These are phyloP conservation scores for Omphalotus guepiniiformis DNA, from an alignment of 768 basidiomycete genomes.

Conservation along the genomic window DNA sequence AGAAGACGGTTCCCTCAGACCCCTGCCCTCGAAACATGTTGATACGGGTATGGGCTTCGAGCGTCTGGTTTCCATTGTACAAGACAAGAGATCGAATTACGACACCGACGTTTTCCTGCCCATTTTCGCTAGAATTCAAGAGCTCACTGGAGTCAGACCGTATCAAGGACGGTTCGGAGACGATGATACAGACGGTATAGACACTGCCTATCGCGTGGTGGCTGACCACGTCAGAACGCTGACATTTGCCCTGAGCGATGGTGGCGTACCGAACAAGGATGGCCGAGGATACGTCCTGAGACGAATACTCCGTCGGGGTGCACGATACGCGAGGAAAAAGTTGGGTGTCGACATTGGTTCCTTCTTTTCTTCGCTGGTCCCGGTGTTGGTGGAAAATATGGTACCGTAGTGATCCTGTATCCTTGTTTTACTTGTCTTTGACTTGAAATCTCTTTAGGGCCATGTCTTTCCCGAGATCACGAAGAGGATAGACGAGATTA, in stretches of 20 bases:
- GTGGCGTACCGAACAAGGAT: conserved; percentile 93
- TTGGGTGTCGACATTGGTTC: conserved; percentile 87
- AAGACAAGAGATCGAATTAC: conserved; percentile 92
- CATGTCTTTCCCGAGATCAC: conserved; percentile 90
- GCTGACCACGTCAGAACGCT: conserved; percentile 96
- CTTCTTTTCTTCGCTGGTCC: conserved; percentile 92
- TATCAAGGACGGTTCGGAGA: conserved; percentile 90
- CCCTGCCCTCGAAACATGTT: conserved; percentile 89
- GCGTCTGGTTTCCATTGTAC: conserved; percentile 90
- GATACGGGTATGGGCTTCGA: conserved; percentile 99
- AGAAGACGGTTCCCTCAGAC: conserved; percentile 71
- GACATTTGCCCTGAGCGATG: conserved; percentile 94
- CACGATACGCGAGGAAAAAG: conserved; percentile 95
- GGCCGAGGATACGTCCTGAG: conserved; percentile 97
- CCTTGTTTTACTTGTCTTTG: conserved; percentile 6
- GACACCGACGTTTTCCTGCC: conserved; percentile 95
- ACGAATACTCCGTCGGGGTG: conserved; percentile 88
- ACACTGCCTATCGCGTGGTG: conserved; percentile 95
- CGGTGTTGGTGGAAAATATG: conserved; percentile 86
- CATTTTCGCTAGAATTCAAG: conserved; percentile 82
- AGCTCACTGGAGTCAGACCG: conserved; percentile 81
- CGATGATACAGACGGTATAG: conserved; percentile 94
- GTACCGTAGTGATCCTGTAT: conserved; percentile 45
- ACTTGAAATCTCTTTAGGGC: conserved; percentile 44
- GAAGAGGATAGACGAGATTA: conserved; percentile 75